Conservation (phyloP, 106 monocot genomes). For the Platanthera guangdongensis region DNA sequence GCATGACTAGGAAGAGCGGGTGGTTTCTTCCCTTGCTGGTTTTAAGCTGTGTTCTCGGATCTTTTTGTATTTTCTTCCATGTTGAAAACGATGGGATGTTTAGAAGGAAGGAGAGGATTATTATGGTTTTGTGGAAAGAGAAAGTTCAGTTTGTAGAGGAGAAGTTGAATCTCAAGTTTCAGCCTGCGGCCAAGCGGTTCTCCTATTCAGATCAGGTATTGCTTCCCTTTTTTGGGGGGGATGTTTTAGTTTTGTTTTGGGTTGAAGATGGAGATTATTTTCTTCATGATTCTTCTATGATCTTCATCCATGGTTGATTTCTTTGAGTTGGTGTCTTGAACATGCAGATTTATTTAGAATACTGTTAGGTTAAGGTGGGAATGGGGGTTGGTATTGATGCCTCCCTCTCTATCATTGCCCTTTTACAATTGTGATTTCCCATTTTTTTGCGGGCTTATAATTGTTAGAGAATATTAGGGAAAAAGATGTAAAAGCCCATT, state of each 20-base stretch:
- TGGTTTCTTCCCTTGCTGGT: slow-evolving; percentile 20
- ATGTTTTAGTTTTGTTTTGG: not conserved
- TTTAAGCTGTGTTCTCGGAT: slow-evolving; percentile 26
- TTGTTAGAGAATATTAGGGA: no score
- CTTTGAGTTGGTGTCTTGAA: not conserved
- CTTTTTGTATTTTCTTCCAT: slow-evolving; percentile 21
- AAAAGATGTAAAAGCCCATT: no score
- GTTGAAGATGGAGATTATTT: not conserved
- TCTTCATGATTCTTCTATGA: not conserved
- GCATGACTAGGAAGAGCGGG: slow-evolving; percentile 16
- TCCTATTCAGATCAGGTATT: slow-evolving; percentile 40
- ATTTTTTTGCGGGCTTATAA: no score
- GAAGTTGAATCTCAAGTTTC: slow-evolving; percentile 43
- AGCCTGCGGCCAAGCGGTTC: slow-evolving; percentile 24
- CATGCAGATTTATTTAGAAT: not conserved
- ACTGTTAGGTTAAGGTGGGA: not conserved
- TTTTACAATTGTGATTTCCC: not conserved
- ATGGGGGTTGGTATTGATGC: not conserved
- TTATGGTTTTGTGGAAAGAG: slow-evolving; percentile 15
- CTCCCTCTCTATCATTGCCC: not conserved
- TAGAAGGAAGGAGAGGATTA: slow-evolving; percentile 12
- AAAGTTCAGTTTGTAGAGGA: slow-evolving; percentile 13
- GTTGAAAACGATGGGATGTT: slow-evolving; percentile 10
- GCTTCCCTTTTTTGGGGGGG: not conserved
- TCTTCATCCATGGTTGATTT: not conserved